phyloP scores from a whole-genome alignment of 495 filamentous ascomycete genomes.

The Hypoxylon intermedium region DNA sequence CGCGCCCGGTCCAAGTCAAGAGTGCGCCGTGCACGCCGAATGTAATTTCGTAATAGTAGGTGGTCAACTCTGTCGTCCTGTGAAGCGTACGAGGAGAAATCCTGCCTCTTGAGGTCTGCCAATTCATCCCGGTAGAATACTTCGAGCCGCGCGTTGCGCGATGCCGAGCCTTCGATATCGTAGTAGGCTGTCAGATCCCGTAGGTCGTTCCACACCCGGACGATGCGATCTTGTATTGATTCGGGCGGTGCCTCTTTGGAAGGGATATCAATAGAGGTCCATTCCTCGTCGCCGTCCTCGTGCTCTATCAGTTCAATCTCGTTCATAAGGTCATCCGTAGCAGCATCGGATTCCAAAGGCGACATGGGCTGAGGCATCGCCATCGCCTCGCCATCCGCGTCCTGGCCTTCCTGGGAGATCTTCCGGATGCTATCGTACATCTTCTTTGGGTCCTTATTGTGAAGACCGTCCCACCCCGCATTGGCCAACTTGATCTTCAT shows the following conservation, averaged over 20 bases:
- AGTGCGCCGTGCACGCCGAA: constrained; percentile 44
- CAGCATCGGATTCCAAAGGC: constrained; percentile 13
- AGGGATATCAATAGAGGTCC: constrained; percentile 25
- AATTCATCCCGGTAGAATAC: constrained; percentile 43
- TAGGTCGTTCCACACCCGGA: constrained; percentile 44
- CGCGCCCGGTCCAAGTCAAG: constrained; percentile 47
- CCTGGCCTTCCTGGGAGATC: constrained; percentile 10
- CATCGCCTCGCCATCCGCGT: neutral
- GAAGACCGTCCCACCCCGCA: constrained; percentile 15
- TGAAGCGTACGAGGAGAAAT: constrained; percentile 43
- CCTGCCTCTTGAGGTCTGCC: constrained; percentile 31
- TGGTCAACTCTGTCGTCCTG: constrained; percentile 54
- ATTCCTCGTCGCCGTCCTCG: constrained; percentile 31
- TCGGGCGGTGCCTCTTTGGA: constrained; percentile 34
- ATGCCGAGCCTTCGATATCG: constrained; percentile 44
- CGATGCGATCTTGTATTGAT: constrained; percentile 43
- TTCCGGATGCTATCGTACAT: constrained; percentile 34
- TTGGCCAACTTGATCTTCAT: constrained; percentile 19
- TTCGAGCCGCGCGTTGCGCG: constrained; percentile 35
- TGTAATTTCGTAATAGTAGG: constrained; percentile 51
- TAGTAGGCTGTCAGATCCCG: constrained; percentile 45
- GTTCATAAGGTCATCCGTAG: constrained; percentile 14
- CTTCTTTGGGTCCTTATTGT: constrained; percentile 27
- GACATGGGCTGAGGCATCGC: constrained; percentile 5
- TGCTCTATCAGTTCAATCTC: constrained; percentile 27